phyloP scores from a whole-genome alignment of 2,329 filamentous ascomycete genomes.

The Colletotrichum sp. region DNA sequence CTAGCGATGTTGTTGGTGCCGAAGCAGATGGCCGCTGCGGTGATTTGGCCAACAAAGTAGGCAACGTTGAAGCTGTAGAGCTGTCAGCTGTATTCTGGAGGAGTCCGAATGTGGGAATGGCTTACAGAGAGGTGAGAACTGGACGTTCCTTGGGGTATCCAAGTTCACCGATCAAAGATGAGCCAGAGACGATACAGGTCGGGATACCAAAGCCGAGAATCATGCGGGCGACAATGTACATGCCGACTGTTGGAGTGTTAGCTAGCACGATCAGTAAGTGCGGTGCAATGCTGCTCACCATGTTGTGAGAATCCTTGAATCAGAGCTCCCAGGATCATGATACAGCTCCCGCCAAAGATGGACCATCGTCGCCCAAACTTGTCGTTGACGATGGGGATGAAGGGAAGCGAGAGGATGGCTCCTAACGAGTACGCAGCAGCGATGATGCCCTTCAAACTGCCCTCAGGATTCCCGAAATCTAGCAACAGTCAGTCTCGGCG shows the following conservation, averaged over 20 bases:
- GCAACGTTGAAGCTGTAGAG: slow-evolving; percentile 55
- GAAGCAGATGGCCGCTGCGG: slow-evolving; percentile 55
- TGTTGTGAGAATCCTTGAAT: slow-evolving; percentile 58
- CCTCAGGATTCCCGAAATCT: slow-evolving; percentile 50
- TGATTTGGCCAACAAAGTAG: slow-evolving; percentile 56
- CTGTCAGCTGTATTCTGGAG: neutral
- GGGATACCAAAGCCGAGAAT: slow-evolving; percentile 66
- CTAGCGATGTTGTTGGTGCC: slow-evolving; percentile 45
- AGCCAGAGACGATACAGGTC: slow-evolving; percentile 63
- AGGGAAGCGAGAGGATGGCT: slow-evolving; percentile 61
- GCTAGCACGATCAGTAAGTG: neutral
- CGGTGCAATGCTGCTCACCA: slow-evolving; percentile 31
- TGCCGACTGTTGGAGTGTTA: slow-evolving; percentile 35
- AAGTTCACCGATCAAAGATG: slow-evolving; percentile 63
- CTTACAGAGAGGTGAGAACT: slow-evolving; percentile 56
- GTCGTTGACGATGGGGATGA: slow-evolving; percentile 62
- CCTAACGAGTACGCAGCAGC: slow-evolving; percentile 65
- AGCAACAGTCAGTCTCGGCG: slow-evolving; percentile 18
- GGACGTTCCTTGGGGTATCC: slow-evolving; percentile 65
- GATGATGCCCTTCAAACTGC: slow-evolving; percentile 56
- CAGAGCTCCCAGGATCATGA: slow-evolving; percentile 60
- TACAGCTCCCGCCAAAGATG: slow-evolving; percentile 57
- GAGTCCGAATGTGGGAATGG: no score
- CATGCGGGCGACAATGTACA: slow-evolving; percentile 66
- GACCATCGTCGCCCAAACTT: slow-evolving; percentile 60